Conservation (phyloP, 495 filamentous ascomycete species). For the Saxophila tyrrhenica region DNA sequence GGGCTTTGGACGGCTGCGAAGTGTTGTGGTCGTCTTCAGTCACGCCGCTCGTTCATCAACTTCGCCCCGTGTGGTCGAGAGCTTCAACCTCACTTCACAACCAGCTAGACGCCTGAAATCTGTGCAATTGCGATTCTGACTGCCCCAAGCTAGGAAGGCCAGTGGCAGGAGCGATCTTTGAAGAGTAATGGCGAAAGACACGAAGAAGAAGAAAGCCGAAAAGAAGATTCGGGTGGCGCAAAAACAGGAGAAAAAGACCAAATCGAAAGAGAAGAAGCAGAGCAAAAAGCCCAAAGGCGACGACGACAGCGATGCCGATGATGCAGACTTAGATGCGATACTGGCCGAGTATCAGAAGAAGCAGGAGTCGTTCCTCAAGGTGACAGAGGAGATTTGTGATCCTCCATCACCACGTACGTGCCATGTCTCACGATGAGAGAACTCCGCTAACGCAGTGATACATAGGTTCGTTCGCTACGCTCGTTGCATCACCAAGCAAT, state of each 20-base stretch:
- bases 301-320: constrained; percentile 72
- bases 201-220: constrained; percentile 37
- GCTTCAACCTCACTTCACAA: neutral
- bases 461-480: constrained; percentile 50
- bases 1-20: too few species aligned
- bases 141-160: too few species aligned
- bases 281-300: constrained; percentile 38
- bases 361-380: constrained; percentile 86
- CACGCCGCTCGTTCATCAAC: too few species aligned
- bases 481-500: constrained; percentile 75
- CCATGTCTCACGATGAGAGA: neutral
- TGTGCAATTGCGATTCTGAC: neutral
- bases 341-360: constrained; percentile 69
- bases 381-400: constrained; percentile 67
- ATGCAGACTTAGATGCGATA: constrained; percentile 94
- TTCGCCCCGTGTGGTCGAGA: neutral
- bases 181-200: constrained; percentile 11
- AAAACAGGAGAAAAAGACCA: constrained; percentile 55
- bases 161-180: neutral
- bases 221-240: constrained; percentile 53
- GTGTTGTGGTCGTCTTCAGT: too few species aligned
- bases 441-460: neutral
- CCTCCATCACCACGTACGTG: constrained; percentile 60
- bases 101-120: neutral
- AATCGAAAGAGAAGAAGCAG: constrained; percentile 50